Percentiles rank a stretch among this genome's conserved stretches.
Evolutionary conservation across 306 rosid species (phyloP).

Genomic region (Quercus gilva): DNA sequence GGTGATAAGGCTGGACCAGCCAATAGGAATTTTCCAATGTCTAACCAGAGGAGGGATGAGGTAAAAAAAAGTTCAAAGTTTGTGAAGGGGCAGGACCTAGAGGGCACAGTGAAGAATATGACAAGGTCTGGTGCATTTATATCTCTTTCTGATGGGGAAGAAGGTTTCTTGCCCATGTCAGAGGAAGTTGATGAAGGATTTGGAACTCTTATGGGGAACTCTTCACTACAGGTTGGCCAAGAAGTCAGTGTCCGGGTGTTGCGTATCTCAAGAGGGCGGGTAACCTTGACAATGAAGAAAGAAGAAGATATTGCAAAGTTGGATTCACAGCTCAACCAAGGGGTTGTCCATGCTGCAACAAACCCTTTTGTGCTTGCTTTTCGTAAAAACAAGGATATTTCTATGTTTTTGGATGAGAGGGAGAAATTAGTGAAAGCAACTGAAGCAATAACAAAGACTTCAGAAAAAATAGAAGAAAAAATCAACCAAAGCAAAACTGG

Average conservation of each 20-base stretch:
- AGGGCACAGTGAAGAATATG: conserved; percentile 83
- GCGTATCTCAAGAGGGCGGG: conserved; percentile 76
- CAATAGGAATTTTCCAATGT: conserved; percentile 53
- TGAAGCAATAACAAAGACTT: conserved; percentile 32
- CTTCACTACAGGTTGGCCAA: conserved; percentile 72
- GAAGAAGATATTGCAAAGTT: conserved; percentile 52
- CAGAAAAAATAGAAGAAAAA: conserved; percentile 42
- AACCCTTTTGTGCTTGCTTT: conserved; percentile 91
- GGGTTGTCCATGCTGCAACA: conserved; percentile 62
- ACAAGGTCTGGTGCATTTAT: conserved; percentile 80
- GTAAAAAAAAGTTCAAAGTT: conserved; percentile 55
- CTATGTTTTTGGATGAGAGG: conserved; percentile 79
- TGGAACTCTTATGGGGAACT: conserved; percentile 67
- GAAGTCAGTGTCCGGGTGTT: conserved; percentile 80
- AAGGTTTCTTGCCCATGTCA: conserved; percentile 80
- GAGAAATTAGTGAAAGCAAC: conserved; percentile 46
- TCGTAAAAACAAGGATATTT: conserved; percentile 80
- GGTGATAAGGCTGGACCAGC: conserved; percentile 56
- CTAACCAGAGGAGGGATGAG: conserved; percentile 53
- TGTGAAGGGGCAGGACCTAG: conserved; percentile 70
- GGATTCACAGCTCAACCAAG: conserved; percentile 44
- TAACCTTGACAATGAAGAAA: conserved; percentile 93
- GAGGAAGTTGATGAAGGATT: conserved; percentile 81
- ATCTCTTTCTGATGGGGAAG: conserved; percentile 97
- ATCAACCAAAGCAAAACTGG: conserved; percentile 33